Evolutionary conservation across 139 green algal species (phyloP).

Genomic region (Pseudopediastrum boryanum): DNA sequence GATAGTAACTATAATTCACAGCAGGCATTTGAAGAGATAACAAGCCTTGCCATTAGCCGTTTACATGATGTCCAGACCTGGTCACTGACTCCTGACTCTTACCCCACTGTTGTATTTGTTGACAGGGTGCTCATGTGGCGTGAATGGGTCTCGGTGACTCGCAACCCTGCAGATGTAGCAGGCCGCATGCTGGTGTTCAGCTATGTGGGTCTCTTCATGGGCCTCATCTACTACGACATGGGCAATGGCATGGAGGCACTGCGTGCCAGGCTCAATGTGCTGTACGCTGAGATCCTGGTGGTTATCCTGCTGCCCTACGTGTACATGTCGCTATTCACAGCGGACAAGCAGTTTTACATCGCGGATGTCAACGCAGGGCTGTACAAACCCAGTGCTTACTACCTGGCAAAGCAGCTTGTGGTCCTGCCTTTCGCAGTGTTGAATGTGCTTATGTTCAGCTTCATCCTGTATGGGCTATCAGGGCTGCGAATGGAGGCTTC

Average conservation of each 20-base stretch:
- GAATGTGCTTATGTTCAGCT: conserved; percentile 34
- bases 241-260: not conserved
- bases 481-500: not conserved
- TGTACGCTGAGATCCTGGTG: conserved; percentile 39
- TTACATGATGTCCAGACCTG: too few relatives aligned
- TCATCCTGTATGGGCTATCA: conserved; percentile 42
- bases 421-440: conserved; percentile 38
- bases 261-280: conserved; percentile 35
- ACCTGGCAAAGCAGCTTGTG: conserved; percentile 37
- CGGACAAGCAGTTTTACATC: conserved; percentile 43
- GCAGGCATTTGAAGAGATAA: too few relatives aligned
- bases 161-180: conserved; percentile 50
- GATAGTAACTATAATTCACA: too few relatives aligned
- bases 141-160: conserved; percentile 28
- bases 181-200: conserved; percentile 41
- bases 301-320: conserved; percentile 49
- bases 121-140: conserved; percentile 23
- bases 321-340: conserved; percentile 47
- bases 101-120: too few relatives aligned
- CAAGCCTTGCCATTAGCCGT: too few relatives aligned
- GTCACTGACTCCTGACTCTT: too few relatives aligned
- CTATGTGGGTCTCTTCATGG: conserved; percentile 46
- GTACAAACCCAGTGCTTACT: conserved; percentile 49
- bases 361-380: conserved; percentile 36
- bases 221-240: conserved; percentile 43